Base-by-base conservation (phyloP, 768 basidiomycete genomes). In the Amylocystis lapponica region DNA sequence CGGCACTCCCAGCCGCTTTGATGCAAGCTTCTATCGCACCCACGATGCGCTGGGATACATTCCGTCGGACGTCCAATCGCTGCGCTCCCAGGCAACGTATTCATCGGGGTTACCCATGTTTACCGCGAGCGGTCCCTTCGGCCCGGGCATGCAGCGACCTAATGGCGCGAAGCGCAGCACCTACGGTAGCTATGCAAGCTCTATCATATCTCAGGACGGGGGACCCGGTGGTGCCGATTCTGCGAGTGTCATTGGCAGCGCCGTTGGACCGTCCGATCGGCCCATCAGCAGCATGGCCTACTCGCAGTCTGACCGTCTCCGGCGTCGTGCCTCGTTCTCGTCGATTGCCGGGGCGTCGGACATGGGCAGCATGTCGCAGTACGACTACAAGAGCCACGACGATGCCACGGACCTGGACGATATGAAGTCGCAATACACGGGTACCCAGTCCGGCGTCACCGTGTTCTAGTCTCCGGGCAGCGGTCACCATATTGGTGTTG, bases 61-160 rank as follows among this genome's bases (percentile, higher is more conserved):
- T 51, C 92, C 93, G 2, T 90, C 91, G 5, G 96, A 98, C 59
- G 88, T 83, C 19, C 95, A 96, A 60, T 97, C 95, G 3, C 78
- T 98, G 35, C 84, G 92, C 42, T 98, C 95, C 2, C 96, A 99
- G 63, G 94, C 95, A 0, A 93, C 91, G 0, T 94, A 96, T 59
- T 87, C 93, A 2, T 92, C 93, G 9, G 89, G 90, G 20, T 69
- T 95, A 23, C 93, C 92, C 13, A 78, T 88, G 74, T 94, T 93
- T 57, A 62, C 68, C 13, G 73, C 78, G 39, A 74, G 74, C 51
- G 79, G 83, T 36, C 81, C 83, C 10, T 89, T 85, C 56, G 80
- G 83, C 35, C 71, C 81, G 36, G 77, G 77, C 11, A 66, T 80
- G 39, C 76, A 80, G 45, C 78, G 88, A 20, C 76, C 77, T 14